A percentile compares a stretch with the other conserved stretches of the same genome.
phyloP scores from a whole-genome alignment of 345 rosid genomes.

The Acer yangbiense region DNA sequence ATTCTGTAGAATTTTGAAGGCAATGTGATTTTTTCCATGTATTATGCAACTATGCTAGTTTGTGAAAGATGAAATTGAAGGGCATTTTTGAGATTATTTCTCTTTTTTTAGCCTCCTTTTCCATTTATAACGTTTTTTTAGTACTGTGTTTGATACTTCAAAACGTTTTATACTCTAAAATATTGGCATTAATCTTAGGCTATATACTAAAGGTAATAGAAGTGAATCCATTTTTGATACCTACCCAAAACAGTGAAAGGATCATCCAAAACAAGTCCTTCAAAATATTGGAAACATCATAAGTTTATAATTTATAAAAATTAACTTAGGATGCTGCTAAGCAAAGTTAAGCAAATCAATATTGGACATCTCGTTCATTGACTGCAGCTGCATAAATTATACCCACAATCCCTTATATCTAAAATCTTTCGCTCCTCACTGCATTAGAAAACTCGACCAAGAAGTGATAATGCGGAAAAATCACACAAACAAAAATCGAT shows the following conservation, averaged over 20 bases:
- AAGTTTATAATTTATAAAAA: neutral
- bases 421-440: neutral
- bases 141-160: no score
- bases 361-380: neutral
- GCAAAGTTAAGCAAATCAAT: neutral
- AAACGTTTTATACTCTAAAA: no score
- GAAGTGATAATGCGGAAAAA: no score
- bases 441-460: no score
- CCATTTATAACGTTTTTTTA: no score
- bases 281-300: neutral
- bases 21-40: neutral
- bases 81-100: neutral
- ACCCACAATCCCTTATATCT: neutral
- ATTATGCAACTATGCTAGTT: neutral
- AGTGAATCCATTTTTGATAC: neutral
- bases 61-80: neutral
- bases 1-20: neutral
- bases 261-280: no score
- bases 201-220: neutral
- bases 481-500: no score
- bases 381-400: neutral
- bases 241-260: conserved; percentile 4
- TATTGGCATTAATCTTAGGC: no score
- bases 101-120: neutral
- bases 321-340: neutral